Base-by-base conservation (phyloP, 2,329 filamentous ascomycete genomes). In the Colletotrichum kahawae region DNA sequence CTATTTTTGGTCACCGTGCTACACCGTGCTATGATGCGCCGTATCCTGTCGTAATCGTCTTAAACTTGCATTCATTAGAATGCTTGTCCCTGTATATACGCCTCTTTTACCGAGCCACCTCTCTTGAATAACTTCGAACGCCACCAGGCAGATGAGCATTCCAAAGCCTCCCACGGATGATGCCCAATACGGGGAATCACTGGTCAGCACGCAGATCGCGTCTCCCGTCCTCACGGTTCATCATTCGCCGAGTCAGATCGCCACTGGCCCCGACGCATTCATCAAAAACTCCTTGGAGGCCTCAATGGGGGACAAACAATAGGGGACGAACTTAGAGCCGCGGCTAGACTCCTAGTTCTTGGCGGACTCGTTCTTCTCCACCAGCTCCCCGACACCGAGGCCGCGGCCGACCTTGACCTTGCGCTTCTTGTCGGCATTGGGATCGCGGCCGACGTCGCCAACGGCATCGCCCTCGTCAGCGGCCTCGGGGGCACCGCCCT, bases 331-430 rank as follows among this genome's bases (percentile, higher is more conserved):
- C 43, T 7, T 51, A 27, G 54, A 51, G 31, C 5, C 54, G 27
- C 27, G 54, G 21, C 21, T 51, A n/a, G 10, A 64, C 78, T 72
- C 34, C 62, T 83, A 80, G 70, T 87, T 85, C 77, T 89, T 89
- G 77, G 85, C 89, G 77, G 85, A 89, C 84, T 94, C 93, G 77
- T 91, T 91, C 86, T 91, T 92, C 87, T 95, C 93, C 27, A 95
- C 93, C 81, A 95, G 84, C 78, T 93, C 93, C 4, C 93, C 94
- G 1, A 98, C 95, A 3, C 96, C 96, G 65, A 97, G 82, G 1
- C 89, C 90, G 80, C 95, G 88, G 18, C 96, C 96, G 66, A 98
- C 94, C 86, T 95, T 96, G 76, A 97, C 94, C 86, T 95, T 96
- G 78, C 94, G 89, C 92, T 94, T 94, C 83, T 91, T 92, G 80